Conservation (phyloP, 306 rosid genomes). For the Cicer pinnatifidum region DNA sequence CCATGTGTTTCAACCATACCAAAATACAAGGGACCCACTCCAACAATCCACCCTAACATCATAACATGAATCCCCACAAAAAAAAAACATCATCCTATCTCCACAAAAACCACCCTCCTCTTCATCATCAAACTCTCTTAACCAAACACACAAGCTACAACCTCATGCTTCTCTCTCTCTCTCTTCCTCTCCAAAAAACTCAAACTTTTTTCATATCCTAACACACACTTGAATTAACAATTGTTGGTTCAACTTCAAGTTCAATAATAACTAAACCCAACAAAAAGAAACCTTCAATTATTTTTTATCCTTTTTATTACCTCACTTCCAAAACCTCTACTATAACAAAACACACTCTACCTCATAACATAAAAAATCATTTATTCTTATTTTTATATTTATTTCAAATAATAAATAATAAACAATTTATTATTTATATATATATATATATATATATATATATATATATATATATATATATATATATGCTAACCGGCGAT, state of each 20-base stretch:
- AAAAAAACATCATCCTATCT: neutral
- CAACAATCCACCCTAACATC: constrained; percentile 32
- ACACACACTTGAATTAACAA: constrained; percentile 47
- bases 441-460: constrained; percentile 60
- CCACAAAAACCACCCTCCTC: constrained; percentile 28
- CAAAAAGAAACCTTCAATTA: neutral
- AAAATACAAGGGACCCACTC: constrained; percentile 46
- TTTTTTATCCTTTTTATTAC: constrained; percentile 22
- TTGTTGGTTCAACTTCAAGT: constrained; percentile 35
- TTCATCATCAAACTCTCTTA: constrained; percentile 7
- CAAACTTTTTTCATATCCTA: constrained; percentile 32
- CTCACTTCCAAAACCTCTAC: constrained; percentile 40
- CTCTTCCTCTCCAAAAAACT: constrained; percentile 8
- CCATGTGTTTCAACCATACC: constrained; percentile 54
- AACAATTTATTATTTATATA: neutral
- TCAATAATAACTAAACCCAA: constrained; percentile 44
- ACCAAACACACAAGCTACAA: neutral
- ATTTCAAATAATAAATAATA: neutral
- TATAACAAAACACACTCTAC: neutral
- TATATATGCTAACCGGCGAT: constrained; percentile 85
- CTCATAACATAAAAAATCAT: neutral
- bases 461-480: constrained; percentile 42
- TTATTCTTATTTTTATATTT: neutral
- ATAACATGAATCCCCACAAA: constrained; percentile 22
- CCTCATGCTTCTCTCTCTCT: constrained; percentile 10